Conservation (phyloP, 108 stramenopile genomes). For the Chaetoceros tenuissimus region DNA sequence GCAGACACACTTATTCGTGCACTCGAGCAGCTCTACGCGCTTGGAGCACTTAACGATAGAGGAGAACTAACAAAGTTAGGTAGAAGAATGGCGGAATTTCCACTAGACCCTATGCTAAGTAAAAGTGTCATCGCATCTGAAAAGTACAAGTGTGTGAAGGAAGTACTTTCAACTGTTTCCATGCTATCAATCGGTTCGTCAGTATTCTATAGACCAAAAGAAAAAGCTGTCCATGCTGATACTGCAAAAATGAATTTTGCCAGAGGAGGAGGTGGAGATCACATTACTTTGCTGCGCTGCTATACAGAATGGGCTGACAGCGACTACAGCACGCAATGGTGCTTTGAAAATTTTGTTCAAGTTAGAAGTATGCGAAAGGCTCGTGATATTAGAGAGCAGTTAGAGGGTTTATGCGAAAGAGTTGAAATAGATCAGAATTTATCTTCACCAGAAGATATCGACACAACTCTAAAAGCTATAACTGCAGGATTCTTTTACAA, state of each 20-base stretch:
- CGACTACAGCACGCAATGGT: constrained; percentile 94
- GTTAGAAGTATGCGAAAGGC: constrained; percentile 89
- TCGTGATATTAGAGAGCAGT: constrained; percentile 95
- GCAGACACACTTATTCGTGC: constrained; percentile 93
- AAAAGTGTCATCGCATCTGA: constrained; percentile 93
- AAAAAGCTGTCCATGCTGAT: constrained; percentile 96
- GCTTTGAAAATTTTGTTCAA: constrained; percentile 98
- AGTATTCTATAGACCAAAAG: constrained; percentile 96
- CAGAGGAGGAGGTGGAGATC: constrained; percentile 96
- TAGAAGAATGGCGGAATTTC: constrained; percentile 98
- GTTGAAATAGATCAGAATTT: constrained; percentile 89
- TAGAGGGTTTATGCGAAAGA: constrained; percentile 95
- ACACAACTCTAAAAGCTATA: constrained; percentile 83
- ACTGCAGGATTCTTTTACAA: constrained; percentile 99
- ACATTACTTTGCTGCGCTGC: constrained; percentile 82
- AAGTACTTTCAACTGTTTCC: constrained; percentile 87
- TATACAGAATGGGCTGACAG: constrained; percentile 93
- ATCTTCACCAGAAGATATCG: constrained; percentile 63
- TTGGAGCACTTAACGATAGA: constrained; percentile 96
- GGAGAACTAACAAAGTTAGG: constrained; percentile 99
- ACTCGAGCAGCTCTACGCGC: constrained; percentile 96
- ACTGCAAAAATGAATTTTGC: constrained; percentile 96
- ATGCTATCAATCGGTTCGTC: constrained; percentile 93
- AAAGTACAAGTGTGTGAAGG: constrained; percentile 88
- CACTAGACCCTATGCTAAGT: constrained; percentile 96